phyloP scores from a whole-genome alignment of 495 filamentous ascomycete species.

The Clavariopsis aquatica region DNA sequence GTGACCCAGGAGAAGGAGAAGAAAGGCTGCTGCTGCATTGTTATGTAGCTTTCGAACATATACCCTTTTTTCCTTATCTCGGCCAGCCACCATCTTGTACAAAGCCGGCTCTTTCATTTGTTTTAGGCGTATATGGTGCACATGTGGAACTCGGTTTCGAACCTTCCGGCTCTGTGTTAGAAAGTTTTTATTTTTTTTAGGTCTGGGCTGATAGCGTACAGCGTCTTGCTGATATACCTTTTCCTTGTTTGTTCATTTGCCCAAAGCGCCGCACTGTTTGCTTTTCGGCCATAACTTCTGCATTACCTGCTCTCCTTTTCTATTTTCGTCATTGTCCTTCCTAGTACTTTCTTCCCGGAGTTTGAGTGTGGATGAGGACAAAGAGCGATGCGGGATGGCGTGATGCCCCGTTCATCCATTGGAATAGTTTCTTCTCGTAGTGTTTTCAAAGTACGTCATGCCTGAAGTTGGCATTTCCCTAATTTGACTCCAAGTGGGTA shows the following conservation, averaged over 20 bases:
- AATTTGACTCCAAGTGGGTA: neutral
- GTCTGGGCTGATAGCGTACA: slow-evolving; percentile 34
- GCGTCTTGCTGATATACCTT: slow-evolving; percentile 38
- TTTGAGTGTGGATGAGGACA: slow-evolving; percentile 1
- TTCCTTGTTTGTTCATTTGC: slow-evolving; percentile 16
- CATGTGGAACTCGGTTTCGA: neutral
- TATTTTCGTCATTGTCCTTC: neutral
- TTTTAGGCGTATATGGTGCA: slow-evolving; percentile 27
- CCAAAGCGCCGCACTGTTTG: slow-evolving; percentile 1
- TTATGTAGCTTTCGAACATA: slow-evolving; percentile 42
- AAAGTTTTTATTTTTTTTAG: neutral
- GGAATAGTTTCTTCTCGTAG: neutral
- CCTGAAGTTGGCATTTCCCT: neutral
- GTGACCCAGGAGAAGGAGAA: slow-evolving; percentile 39
- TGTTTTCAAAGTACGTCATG: neutral
- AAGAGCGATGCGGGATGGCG: slow-evolving; percentile 5
- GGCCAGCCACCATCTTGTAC: slow-evolving; percentile 10
- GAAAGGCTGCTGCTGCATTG: slow-evolving; percentile 45
- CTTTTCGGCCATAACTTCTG: slow-evolving; percentile 6
- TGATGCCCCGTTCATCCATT: slow-evolving; percentile 5
- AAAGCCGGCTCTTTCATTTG: slow-evolving; percentile 31
- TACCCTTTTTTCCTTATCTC: slow-evolving; percentile 19
- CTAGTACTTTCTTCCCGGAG: neutral
- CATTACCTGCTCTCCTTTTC: slow-evolving; percentile 15
- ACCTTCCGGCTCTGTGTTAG: slow-evolving; percentile 16